phyloP scores from a whole-genome alignment of 495 filamentous ascomycete species.

The Gamarada debralockiae region DNA sequence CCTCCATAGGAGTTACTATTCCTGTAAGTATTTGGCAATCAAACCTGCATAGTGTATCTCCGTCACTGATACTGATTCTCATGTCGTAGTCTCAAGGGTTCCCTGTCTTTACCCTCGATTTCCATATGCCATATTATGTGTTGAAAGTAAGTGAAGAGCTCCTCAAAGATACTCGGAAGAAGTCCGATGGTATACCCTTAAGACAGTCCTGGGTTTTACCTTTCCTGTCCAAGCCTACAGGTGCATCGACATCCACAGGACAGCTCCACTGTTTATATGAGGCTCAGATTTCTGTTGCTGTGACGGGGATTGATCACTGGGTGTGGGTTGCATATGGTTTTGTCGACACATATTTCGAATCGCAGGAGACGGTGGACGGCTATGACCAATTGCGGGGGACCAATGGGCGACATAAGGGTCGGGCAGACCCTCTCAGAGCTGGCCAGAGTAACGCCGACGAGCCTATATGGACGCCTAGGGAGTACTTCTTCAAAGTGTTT shows the following conservation, averaged over 20 bases:
- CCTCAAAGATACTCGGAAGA: not conserved
- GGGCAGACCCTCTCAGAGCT: not conserved
- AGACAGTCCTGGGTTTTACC: not conserved
- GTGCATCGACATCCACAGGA: not conserved
- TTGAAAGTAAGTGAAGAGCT: not conserved
- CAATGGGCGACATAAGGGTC: not conserved
- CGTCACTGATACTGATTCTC: not conserved
- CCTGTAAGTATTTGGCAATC: not conserved
- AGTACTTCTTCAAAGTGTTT: slow-evolving; percentile 4
- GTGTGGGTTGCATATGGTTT: slow-evolving; percentile 7
- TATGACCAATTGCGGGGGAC: not conserved
- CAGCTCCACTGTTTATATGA: slow-evolving; percentile 1
- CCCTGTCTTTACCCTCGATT: not conserved
- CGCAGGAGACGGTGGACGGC: not conserved
- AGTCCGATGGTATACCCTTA: not conserved
- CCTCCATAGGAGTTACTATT: slow-evolving; percentile 3
- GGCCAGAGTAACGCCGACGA: not conserved
- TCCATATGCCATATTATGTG: slow-evolving; percentile 9
- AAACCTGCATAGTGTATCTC: not conserved
- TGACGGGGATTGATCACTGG: slow-evolving; percentile 9
- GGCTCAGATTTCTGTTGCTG: slow-evolving; percentile 2
- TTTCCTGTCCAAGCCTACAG: not conserved
- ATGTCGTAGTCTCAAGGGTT: not conserved
- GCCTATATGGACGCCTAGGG: slow-evolving; percentile 5
- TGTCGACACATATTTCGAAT: slow-evolving; percentile 8